Percentiles rank a stretch among this genome's conserved stretches.
Conservation (phyloP, 2,329 filamentous ascomycete species). For the Trichothecium roseum region DNA sequence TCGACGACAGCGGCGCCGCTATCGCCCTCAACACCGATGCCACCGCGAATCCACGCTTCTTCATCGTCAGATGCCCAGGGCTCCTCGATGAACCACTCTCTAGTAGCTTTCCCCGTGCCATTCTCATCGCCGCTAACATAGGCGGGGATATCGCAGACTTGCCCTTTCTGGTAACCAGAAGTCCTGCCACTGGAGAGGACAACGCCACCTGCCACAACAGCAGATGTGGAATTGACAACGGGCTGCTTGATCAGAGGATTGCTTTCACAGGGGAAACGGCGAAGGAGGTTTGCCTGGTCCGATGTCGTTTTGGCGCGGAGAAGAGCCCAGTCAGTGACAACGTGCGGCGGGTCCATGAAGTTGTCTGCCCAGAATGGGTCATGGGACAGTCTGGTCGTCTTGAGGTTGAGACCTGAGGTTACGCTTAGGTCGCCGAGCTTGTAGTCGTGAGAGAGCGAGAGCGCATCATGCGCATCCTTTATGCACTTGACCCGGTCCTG, state of each 20-base stretch:
- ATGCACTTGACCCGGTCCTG: conserved; percentile 26
- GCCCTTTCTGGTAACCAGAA: conserved; percentile 30
- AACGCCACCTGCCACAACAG: conserved; percentile 21
- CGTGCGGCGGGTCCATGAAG: conserved; percentile 26
- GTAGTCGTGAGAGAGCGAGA: conserved; percentile 17
- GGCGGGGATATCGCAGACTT: conserved; percentile 31
- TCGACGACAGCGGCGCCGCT: conserved; percentile 34
- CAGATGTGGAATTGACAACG: conserved; percentile 18
- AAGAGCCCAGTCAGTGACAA: conserved; percentile 34
- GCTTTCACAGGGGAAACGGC: conserved; percentile 25
- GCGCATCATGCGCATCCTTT: conserved; percentile 23
- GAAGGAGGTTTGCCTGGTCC: conserved; percentile 26
- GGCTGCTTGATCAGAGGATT: conserved; percentile 19
- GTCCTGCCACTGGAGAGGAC: conserved; percentile 31
- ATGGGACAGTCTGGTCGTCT: conserved; percentile 31
- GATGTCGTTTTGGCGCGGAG: conserved; percentile 19
- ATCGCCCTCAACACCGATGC: conserved; percentile 33
- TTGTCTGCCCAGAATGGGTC: conserved; percentile 33
- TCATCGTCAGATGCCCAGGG: conserved; percentile 24
- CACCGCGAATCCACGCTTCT: conserved; percentile 33
- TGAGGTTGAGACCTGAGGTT: conserved; percentile 29
- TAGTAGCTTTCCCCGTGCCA: conserved; percentile 28
- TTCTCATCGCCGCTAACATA: conserved; percentile 28
- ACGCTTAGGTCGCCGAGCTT: conserved; percentile 24
- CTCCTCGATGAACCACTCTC: conserved; percentile 36